These are phyloP conservation scores for Thoreauomyces humboldtii DNA, from an alignment of 192 early-diverging fungal species.

Conservation along the genomic window DNA sequence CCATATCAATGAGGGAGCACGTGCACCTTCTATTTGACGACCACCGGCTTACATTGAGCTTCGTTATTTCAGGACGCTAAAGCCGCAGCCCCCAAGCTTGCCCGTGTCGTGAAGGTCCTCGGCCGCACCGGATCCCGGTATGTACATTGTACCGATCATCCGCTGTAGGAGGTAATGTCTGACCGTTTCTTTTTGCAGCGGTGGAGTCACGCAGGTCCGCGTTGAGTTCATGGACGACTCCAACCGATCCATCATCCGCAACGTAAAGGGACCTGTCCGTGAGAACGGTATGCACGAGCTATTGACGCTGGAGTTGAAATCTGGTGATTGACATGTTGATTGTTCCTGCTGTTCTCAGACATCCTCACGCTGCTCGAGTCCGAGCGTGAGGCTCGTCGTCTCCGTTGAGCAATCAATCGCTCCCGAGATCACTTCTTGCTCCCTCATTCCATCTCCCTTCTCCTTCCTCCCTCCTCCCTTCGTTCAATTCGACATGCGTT, in stretches of 20 bases:
- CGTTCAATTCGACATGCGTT: too few species aligned
- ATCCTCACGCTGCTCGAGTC: conserved; percentile 96
- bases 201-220: conserved; percentile 98
- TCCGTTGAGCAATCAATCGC: conserved; percentile 67
- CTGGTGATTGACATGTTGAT: too few species aligned
- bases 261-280: conserved; percentile 99
- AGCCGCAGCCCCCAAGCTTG: conserved; percentile 73
- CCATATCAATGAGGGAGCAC: too few species aligned
- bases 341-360: conserved; percentile 61
- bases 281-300: conserved; percentile 80
- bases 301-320: too few species aligned
- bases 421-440: too few species aligned
- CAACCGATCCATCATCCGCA: conserved; percentile 97
- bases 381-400: conserved; percentile 98
- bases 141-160: conserved; percentile 9
- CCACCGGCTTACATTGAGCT: too few species aligned
- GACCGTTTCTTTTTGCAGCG: conserved; percentile 38
- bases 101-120: conserved; percentile 93
- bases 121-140: conserved; percentile 98
- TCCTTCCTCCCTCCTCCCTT: not conserved
- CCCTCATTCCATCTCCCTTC: not conserved
- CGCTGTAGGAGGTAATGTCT: not conserved
- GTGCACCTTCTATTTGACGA: too few species aligned
- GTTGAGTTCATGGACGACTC: conserved; percentile 98
- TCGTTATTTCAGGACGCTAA: conserved; percentile 35